Percentiles rank a stretch among this genome's conserved stretches.
These are phyloP conservation scores for Starmera pachycereana DNA, from an alignment of 805 yeast genomes.

Conservation along the genomic window DNA sequence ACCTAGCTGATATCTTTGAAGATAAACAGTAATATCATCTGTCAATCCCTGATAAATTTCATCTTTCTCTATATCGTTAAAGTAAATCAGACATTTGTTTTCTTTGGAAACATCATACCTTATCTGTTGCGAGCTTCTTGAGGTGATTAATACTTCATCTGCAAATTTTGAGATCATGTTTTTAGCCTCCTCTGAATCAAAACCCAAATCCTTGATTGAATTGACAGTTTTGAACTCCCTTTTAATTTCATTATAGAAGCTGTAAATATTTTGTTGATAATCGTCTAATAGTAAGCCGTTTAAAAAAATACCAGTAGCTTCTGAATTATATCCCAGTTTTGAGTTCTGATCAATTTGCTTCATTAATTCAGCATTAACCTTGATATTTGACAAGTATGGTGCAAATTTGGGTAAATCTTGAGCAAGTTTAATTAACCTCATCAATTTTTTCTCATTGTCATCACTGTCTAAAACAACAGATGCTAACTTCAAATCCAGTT, in stretches of 20 bases:
- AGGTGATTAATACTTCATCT: slow-evolving; percentile 13
- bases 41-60: slow-evolving; percentile 37
- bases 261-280: slow-evolving; percentile 31
- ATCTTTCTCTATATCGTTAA: slow-evolving; percentile 72
- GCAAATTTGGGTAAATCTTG: slow-evolving; percentile 49
- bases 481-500: slow-evolving; percentile 31
- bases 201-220: slow-evolving; percentile 21
- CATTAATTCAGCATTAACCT: slow-evolving; percentile 17
- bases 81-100: slow-evolving; percentile 39
- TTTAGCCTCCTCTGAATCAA: slow-evolving; percentile 23
- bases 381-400: slow-evolving; percentile 14
- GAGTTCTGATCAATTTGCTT: slow-evolving; percentile 22
- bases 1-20: slow-evolving; percentile 38
- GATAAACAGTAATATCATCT: slow-evolving; percentile 35
- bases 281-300: slow-evolving; percentile 59
- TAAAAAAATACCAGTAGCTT: slow-evolving; percentile 43
- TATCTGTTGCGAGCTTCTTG: slow-evolving; percentile 6
- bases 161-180: slow-evolving; percentile 32
- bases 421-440: slow-evolving; percentile 28
- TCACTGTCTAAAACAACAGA: slow-evolving; percentile 18
- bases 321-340: slow-evolving; percentile 27
- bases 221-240: slow-evolving; percentile 23
- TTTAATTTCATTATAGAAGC: slow-evolving; percentile 28
- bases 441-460: slow-evolving; percentile 22
- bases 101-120: slow-evolving; percentile 23